Evolutionary conservation across 176 grass and related monocot genomes (phyloP), one percentile per base, ranked within the genome.

Genomic region (Eragrostis curvula): DNA sequence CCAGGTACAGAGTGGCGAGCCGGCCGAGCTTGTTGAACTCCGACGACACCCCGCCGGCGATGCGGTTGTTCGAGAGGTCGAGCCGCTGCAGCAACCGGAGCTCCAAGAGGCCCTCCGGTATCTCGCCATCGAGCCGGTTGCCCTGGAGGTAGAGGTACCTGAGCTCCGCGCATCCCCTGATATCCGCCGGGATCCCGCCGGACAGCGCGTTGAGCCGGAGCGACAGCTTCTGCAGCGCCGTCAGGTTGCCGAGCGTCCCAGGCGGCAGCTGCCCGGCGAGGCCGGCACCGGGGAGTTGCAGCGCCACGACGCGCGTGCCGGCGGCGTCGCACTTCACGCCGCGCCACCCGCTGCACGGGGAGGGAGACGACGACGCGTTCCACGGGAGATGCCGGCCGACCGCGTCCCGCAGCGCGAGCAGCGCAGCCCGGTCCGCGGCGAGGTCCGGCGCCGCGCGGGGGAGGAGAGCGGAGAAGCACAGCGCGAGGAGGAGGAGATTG

Each of bases 121-220:
- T 77, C 30, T 61, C 81, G 2, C 90, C 92, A 17, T 73, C 29
- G 23, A 98, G 28, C 7, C 12, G 21, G 78, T 98, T 98, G 12
- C 49, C 66, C 0, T 86, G 60, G 13, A 98, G 70, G 82, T 91
- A 85, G 0, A 95, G 18, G 13, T 68, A 36, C 25, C 84, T 4
- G 66, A 98, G 92, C 68, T 71, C 75, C 12, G 13, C 47, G 77
- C 90, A 90, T 3, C 32, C 45, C 46, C 77, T 75, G 78, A 98
- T 86, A 68, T 98, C 92, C 3, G 39, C n/a, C 0, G 92, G 96
- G 62, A 98, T 87, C 40, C 48, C 66, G 52, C 92, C 96, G 46
- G 75, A 82, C n/a, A 98, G 74, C 46, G 61, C 62, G 83, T 98
- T 95, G 82, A 84, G 75, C 27, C 85, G 92, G 2, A 98, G 88